Base-by-base conservation (phyloP, 805 yeast species). In the Yamadazyma akitaensis region DNA sequence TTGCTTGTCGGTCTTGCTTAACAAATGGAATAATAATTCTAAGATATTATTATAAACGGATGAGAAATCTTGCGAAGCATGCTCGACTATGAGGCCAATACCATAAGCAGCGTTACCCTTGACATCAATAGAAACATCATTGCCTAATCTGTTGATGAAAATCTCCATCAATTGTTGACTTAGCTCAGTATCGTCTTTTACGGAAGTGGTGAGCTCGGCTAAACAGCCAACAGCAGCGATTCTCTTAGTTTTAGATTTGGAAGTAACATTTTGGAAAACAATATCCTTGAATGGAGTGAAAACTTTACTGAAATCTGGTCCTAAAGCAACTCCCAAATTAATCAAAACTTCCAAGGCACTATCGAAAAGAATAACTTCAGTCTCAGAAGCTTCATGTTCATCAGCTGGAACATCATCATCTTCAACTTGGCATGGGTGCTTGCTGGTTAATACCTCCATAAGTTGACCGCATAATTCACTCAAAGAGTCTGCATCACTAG, bases 61-160 rank as follows among this genome's bases (percentile, higher is more conserved):
- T 34, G 85, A 70, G 53, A 84, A 76, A 57, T 83, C 87, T 25
- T 83, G 72, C 47, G 77, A 58, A 57, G 75, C 72, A 67, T 69
- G 56, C 59, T 79, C 80, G 50, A 82, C 65, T 50, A 90, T 68
- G 50, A 90, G 67, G 58, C 99, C 99, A 55, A 88, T 82, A 74
- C 98, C 99, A 64, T 89, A 94, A 14, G 97, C 97, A 43, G 97
- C 92, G 57, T 90, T 88, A 58, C 96, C 91, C 69, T 92, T 85
- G 49, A 89, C 97, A 62, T 89, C 96, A 52, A 87, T 73, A 13
- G 94, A 85, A 59, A 81, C 81, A 63, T 86, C 90, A 60, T 82
- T 81, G 47, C 85, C 77, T 51, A 92, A 75, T 54, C 85, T 82
- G 49, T 80, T 76, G 42, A 79, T 72, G 62, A 94, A 85, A 34